Evolutionary conservation across 495 filamentous ascomycete species (phyloP).

Genomic region (Friedmanniomyces simplex): DNA sequence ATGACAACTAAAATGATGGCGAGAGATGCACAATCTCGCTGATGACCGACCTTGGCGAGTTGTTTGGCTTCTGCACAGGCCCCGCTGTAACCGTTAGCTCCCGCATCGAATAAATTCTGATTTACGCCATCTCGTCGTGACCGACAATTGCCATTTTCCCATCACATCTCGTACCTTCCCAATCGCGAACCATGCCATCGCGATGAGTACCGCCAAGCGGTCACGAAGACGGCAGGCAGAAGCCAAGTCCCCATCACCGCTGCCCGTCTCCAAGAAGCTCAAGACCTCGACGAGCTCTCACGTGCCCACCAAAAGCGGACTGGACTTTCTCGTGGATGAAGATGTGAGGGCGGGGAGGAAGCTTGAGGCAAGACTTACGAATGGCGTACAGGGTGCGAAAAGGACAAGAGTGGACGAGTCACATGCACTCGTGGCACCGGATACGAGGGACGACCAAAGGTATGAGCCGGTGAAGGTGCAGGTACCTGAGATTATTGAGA

Average conservation of each 20-base stretch:
- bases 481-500: constrained; percentile 33
- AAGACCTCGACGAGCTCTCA: constrained; percentile 17
- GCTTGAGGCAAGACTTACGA: constrained; percentile 20
- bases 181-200: constrained; percentile 1
- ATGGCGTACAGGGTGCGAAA: constrained; percentile 41
- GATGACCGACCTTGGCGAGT: too few species aligned
- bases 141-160: not conserved
- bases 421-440: constrained; percentile 46
- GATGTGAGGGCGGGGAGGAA: constrained; percentile 13
- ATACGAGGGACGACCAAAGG: constrained; percentile 13
- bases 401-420: constrained; percentile 65
- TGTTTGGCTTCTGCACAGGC: too few species aligned
- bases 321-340: constrained; percentile 16
- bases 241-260: constrained; percentile 10
- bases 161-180: not conserved
- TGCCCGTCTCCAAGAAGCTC: constrained; percentile 10
- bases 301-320: constrained; percentile 9
- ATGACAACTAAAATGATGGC: too few species aligned
- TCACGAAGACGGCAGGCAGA: constrained; percentile 11
- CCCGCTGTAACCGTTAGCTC: too few species aligned
- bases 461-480: constrained; percentile 27
- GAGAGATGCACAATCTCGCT: too few species aligned
- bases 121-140: not conserved
- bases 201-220: constrained; percentile 20
- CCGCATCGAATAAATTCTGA: too few species aligned